Conservation (phyloP, 257 asterid species). For the Salvia hispanica region DNA sequence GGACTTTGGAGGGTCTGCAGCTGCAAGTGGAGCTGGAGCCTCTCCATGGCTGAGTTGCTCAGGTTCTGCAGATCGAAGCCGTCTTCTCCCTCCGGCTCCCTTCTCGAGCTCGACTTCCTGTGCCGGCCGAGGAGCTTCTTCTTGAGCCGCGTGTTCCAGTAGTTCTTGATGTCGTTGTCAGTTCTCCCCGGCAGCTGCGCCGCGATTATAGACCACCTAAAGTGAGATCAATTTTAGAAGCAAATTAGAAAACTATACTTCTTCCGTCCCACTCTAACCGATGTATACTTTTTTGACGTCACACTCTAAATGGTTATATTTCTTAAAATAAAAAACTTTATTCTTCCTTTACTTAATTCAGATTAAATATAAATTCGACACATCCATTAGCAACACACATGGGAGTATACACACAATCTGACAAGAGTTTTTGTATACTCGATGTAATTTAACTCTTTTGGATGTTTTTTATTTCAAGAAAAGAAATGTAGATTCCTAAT, state of each 20-base stretch:
- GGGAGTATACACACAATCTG: too few species aligned
- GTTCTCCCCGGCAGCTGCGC: constrained; percentile 91
- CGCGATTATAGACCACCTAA: constrained; percentile 87
- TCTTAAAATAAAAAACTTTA: too few species aligned
- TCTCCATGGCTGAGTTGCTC: constrained; percentile 79
- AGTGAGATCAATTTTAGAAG: background rate
- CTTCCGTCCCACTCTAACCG: too few species aligned
- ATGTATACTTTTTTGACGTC: too few species aligned
- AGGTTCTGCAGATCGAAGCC: constrained; percentile 42
- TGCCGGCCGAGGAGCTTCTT: constrained; percentile 73
- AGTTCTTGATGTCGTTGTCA: constrained; percentile 84
- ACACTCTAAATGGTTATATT: too few species aligned
- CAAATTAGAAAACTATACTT: too few species aligned
- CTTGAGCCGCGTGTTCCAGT: constrained; percentile 83
- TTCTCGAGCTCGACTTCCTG: constrained; percentile 42
- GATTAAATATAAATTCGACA: too few species aligned
- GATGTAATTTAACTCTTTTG: too few species aligned
- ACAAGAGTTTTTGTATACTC: too few species aligned
- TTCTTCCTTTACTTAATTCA: too few species aligned
- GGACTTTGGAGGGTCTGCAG: constrained; percentile 57
- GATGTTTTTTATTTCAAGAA: background rate
- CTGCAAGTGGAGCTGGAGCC: constrained; percentile 86
- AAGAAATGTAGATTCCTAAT: constrained; percentile 13
- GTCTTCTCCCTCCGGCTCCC: constrained; percentile 38
- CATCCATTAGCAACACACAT: too few species aligned